Conservation (phyloP, 441 rosid genomes). For the Brassica hybrid region DNA sequence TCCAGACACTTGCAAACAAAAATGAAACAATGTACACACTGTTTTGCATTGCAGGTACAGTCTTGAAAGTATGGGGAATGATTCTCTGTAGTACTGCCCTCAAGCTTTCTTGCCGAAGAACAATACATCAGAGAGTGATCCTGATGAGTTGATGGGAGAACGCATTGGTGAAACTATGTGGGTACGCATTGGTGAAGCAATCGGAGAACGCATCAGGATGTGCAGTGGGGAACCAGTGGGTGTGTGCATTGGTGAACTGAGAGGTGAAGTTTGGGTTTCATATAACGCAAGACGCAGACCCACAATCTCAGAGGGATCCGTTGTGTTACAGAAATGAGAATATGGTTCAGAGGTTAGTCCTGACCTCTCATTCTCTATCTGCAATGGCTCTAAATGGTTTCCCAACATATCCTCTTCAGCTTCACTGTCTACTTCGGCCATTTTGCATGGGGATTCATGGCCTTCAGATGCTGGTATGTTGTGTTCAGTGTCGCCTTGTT, state of each 20-base stretch:
- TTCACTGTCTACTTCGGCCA: constrained; percentile 22
- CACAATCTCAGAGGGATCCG: constrained; percentile 22
- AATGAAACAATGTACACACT: constrained; percentile 31
- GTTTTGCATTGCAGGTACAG: constrained; percentile 20
- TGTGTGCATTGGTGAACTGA: constrained; percentile 41
- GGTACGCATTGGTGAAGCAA: constrained; percentile 32
- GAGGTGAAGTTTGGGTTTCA: constrained; percentile 30
- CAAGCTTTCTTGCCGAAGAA: constrained; percentile 34
- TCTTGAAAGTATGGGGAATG: constrained; percentile 2
- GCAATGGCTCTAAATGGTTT: constrained; percentile 11
- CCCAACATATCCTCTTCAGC: constrained; percentile 4
- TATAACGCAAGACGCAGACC: constrained; percentile 42
- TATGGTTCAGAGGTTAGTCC: constrained; percentile 29
- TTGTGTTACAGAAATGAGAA: not conserved
- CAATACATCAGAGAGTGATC: constrained; percentile 43
- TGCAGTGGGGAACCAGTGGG: constrained; percentile 43
- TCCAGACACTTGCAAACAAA: constrained; percentile 25
- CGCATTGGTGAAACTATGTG: constrained; percentile 45
- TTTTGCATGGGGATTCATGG: constrained; percentile 21
- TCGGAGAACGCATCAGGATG: constrained; percentile 36
- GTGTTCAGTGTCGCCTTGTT: constrained; percentile 38
- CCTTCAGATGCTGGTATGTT: constrained; percentile 11
- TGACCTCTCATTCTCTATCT: constrained; percentile 27
- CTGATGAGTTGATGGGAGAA: constrained; percentile 41
- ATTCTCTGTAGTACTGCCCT: constrained; percentile 13